Base-by-base conservation (phyloP, 371 early-diverging fungal species). In the Catenaria anguillulae region DNA sequence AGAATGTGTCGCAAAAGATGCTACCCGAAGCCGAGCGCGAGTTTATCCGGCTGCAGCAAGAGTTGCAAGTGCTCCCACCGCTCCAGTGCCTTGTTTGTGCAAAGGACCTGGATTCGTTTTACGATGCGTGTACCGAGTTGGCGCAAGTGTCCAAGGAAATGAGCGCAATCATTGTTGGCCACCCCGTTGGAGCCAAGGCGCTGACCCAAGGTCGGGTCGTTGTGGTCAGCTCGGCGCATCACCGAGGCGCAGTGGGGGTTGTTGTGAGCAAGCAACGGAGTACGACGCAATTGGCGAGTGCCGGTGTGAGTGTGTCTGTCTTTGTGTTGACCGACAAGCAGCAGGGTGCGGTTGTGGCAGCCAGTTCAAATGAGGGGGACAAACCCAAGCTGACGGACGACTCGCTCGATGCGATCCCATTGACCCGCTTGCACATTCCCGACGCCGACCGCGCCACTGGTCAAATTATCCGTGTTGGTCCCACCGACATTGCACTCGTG, bases 31-130 rank as follows among this genome's bases (percentile, higher is more conserved):
- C 83, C 17, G 74, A 88, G 66, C 72, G 76, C 35, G 63, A 77
- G 34, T 77, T 81, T 35, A 56, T 61, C 45, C 62, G 78, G 74
- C 83, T 69, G 29, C 79, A 83, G 54, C 75, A 78, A 56, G 70
- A 73, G 24, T 71, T 83, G 62, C 77, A 77, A 35, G 73, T 72
- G 17, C 64, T 86, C 24, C 73, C 77, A 43, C 80, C 83, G 63
- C 71, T 93, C n/a, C 77, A 82, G 36, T 94, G 97, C 64, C 73
- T 81, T 3, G 88, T 94, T 61, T 93, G 97, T 70, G 77, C 76
- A 46, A 71, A 69, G 48, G 92, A 92, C 65, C 74, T 92, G 40
- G 75, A 81, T 26, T 68, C 68, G n/a, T 89, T 82, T 62, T 89
- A 89, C 67, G 81, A 86, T 64, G 55, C 75, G 24, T 84, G 82